Percentiles rank a stretch among this genome's conserved stretches.
phyloP scores from a whole-genome alignment of 108 stramenopile species.

The Stephanodiscus triporus region DNA sequence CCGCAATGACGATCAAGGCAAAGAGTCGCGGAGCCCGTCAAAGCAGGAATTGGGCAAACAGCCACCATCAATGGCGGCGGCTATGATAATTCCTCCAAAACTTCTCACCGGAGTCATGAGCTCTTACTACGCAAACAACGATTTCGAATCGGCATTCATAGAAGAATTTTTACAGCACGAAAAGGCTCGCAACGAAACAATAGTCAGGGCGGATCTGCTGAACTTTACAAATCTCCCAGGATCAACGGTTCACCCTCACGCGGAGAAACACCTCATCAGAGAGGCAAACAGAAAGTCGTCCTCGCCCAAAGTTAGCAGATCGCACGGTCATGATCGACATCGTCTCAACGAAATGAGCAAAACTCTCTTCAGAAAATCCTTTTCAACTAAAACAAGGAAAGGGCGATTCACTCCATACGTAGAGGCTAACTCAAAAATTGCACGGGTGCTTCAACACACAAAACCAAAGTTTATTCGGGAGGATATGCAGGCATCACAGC shows the following conservation, averaged over 20 bases:
- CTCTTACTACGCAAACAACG: constrained; percentile 32
- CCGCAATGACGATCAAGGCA: background rate
- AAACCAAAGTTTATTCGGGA: constrained; percentile 32
- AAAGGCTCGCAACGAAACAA: constrained; percentile 23
- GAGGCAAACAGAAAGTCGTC: constrained; percentile 5
- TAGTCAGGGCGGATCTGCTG: constrained; percentile 27
- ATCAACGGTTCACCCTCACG: constrained; percentile 37
- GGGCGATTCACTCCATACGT: constrained; percentile 36
- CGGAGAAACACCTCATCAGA: constrained; percentile 28
- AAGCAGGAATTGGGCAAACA: background rate
- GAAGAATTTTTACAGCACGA: constrained; percentile 31
- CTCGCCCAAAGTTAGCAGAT: background rate
- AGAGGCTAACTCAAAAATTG: constrained; percentile 46
- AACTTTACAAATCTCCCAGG: constrained; percentile 38
- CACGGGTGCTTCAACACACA: constrained; percentile 35
- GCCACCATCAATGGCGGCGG: background rate
- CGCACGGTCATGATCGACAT: constrained; percentile 6
- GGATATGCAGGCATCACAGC: constrained; percentile 40
- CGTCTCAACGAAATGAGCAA: constrained; percentile 28
- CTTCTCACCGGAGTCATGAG: background rate
- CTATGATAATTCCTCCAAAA: background rate
- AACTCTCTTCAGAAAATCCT: background rate
- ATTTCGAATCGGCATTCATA: constrained; percentile 25
- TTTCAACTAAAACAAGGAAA: background rate
- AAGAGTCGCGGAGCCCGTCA: background rate